Base-by-base conservation (phyloP, 768 basidiomycete genomes). In the Tephrocybe rancida region DNA sequence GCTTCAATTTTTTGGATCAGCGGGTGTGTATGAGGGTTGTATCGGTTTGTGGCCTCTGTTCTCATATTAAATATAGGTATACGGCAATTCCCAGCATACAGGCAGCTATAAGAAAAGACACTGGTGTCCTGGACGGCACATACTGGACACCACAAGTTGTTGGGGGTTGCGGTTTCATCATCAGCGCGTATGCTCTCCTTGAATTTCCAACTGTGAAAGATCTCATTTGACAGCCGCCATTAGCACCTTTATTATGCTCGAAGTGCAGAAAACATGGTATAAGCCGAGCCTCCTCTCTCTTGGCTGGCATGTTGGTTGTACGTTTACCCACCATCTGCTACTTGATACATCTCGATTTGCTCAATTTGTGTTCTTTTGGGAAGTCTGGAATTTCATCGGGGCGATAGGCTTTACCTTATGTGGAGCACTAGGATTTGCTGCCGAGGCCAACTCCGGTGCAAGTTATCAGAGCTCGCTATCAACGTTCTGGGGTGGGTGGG, bases 101-200 rank as follows among this genome's bases (percentile, higher is more conserved):
- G 48, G 48, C 34, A 16, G 56, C 67, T 2, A 69, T 76, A 18
- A 46, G 54, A 54, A 26, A 62, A 0, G 61, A 65, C 26, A 65
- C 63, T 7, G 67, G 60, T 6, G 51, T 76, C 2, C 53, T 72
- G 14, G 76, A 82, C 55, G 78, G 82, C 10, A 74, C 82, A 27
- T 86, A 73, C 63, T 86, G 83, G 83, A 74, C 79, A 0, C 85
- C 85, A 0, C 84, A 86, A 57, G 83, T 87, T 9, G 61, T 86
- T 18, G 85, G 85, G 34, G 85, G 84, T 0, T 67, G 65, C 1
- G 84, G 85, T 1, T 87, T 85, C 62, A 75, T 85, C 47, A 72
- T 84, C 45, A 76, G 77, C 58, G 64, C 73, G 74, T 75, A 52
- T 50, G 68, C 57, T 21, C n/a, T n/a, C 37, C 11, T 18, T n/a